A percentile compares a stretch with the other conserved stretches of the same genome.
Conservation (phyloP, 176 grass and related monocot species). For the Guadua angustifolia region DNA sequence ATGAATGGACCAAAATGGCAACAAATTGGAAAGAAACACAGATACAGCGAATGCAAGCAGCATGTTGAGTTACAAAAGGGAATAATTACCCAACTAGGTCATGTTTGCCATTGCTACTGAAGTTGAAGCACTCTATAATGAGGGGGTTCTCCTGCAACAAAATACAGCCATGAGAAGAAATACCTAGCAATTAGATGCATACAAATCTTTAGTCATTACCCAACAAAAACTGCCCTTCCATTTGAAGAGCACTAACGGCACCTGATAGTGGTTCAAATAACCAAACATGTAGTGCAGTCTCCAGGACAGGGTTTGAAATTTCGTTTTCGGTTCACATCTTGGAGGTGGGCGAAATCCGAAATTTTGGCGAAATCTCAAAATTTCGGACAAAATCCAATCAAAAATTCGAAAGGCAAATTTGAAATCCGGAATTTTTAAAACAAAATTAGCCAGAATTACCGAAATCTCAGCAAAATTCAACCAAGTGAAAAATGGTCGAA, state of each 20-base stretch:
- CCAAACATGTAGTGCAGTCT: slow-evolving; percentile 7
- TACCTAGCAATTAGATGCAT: slow-evolving; percentile 23
- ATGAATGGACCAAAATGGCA: slow-evolving; percentile 30
- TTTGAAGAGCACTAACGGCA: slow-evolving; percentile 11
- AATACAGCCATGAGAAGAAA: slow-evolving; percentile 33
- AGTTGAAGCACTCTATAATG: slow-evolving; percentile 95
- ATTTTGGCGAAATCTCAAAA: too few species aligned
- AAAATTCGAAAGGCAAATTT: too few species aligned
- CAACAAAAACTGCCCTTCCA: slow-evolving; percentile 27
- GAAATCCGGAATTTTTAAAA: too few species aligned
- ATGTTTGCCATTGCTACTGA: slow-evolving; percentile 88
- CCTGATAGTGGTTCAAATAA: slow-evolving; percentile 18
- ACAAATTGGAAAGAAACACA: background rate
- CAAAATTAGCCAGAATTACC: too few species aligned
- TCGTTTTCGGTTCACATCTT: too few species aligned
- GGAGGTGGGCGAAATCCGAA: too few species aligned
- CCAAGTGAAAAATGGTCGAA: too few species aligned
- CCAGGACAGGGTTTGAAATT: background rate
- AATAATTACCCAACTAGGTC: slow-evolving; percentile 92
- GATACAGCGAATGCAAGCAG: slow-evolving; percentile 14
- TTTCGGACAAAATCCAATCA: too few species aligned
- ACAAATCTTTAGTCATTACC: slow-evolving; percentile 32
- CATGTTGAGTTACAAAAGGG: slow-evolving; percentile 11
- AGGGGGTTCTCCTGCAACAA: slow-evolving; percentile 95
- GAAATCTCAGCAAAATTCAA: too few species aligned